Base-by-base conservation (phyloP, 192 early-diverging fungal genomes). In the Jimgerdemannia lactiflua region DNA sequence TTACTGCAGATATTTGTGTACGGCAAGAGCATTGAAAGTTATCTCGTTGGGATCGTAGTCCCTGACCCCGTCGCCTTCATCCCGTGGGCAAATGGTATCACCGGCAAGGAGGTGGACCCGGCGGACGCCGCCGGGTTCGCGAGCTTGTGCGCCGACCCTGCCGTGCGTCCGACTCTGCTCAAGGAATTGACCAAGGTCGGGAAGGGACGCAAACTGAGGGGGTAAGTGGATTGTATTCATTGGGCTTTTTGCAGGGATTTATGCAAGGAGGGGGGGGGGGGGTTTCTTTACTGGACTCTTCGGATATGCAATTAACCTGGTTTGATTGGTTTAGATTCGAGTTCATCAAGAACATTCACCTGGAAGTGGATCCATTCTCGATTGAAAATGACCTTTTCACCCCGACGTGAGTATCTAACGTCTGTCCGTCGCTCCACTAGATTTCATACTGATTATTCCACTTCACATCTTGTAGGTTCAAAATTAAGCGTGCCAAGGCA, bases 341-440 rank as follows among this genome's bases (percentile, higher is more conserved):
- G 82, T 84, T 90, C 71, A 83, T 91, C 17, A 92, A 88, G 79
- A 89, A 86, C 18, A 87, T 96, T 67, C 82, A 91, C 78, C 74
- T 98, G 70, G 91, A 94, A 64, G 71, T 89, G 40, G 86, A 86
- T 9, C 86, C 89, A 8, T 95, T 98, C 72, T 87, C 93, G 4
- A 82, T 96, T 63, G 95, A 97, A 71, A 85, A 90, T 75, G 88
- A 87, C n/a, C 80, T 98, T n/a, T 82, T 97, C 73, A 97, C 97
- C 0, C 97, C 97, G 7, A 95, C 95, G 3, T 29, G 29, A 29
- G 29, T 29, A 29, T 29, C 29, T 29, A 29, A 29, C 29, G 29
- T 29, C 29, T 29, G 29, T 91, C 14, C 14, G 64, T 65, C 19
- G 14, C 1, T 18, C 19, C 14, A 19, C 14, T 65, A 0, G 64